Conservation (phyloP, 2,329 filamentous ascomycete genomes). For the Rasamsonia emersonii region DNA sequence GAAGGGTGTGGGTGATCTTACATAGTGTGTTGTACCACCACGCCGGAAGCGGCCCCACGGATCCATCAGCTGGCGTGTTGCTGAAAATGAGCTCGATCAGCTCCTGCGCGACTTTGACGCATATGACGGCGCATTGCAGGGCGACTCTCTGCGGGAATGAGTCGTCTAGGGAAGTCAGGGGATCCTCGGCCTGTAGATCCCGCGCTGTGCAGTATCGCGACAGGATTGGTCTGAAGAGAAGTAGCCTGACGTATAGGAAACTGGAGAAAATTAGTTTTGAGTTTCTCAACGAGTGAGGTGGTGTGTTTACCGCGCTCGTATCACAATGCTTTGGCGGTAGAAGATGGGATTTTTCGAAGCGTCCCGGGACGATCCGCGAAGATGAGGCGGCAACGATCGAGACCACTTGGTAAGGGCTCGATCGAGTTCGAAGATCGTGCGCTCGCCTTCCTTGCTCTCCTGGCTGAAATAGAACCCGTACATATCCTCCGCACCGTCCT, state of each 20-base stretch:
- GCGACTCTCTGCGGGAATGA: slow-evolving; percentile 25
- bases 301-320: slow-evolving; percentile 21
- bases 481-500: slow-evolving; percentile 17
- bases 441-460: slow-evolving; percentile 15
- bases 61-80: slow-evolving; percentile 20
- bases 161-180: slow-evolving; percentile 15
- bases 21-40: slow-evolving; percentile 33
- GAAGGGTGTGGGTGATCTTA: slow-evolving; percentile 8
- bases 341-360: slow-evolving; percentile 15
- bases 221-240: slow-evolving; percentile 24
- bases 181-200: slow-evolving; percentile 13
- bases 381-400: slow-evolving; percentile 19
- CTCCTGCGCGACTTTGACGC: slow-evolving; percentile 25
- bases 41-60: slow-evolving; percentile 22
- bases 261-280: slow-evolving; percentile 12
- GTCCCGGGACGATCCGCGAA: slow-evolving; percentile 10
- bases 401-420: slow-evolving; percentile 23
- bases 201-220: slow-evolving; percentile 23
- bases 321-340: slow-evolving; percentile 23
- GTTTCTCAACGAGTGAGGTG: slow-evolving; percentile 2
- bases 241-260: slow-evolving; percentile 25
- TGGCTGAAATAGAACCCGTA: slow-evolving; percentile 22
- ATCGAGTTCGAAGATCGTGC: slow-evolving; percentile 26
- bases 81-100: slow-evolving; percentile 22
- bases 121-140: slow-evolving; percentile 27